Evolutionary conservation across 257 asterid species (phyloP), one percentile per base, ranked within the genome.

Genomic region (Prunella vulgaris): DNA sequence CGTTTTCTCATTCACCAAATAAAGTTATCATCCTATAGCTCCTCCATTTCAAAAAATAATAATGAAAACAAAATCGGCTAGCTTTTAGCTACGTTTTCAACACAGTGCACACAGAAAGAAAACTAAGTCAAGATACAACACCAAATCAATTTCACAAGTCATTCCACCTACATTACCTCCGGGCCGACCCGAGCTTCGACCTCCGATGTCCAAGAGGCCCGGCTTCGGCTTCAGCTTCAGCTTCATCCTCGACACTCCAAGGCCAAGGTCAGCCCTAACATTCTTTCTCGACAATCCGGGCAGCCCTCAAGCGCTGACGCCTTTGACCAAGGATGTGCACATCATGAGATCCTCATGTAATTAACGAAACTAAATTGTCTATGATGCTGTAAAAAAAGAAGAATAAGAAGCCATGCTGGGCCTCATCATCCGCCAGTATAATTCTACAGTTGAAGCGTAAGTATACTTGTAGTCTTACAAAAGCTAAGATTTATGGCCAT

Each of bases 401-500:
- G 59, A 65, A 64, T 40, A 64, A 49, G 28, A 66, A 65, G 48
- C 42, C 30, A 48, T 48, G 12, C 60, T 28, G 24, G 13, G 71
- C 71, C 60, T 52, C 44, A 46, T 49, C 46, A 49, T 21, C 60
- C 20, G 60, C 71, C 60, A 48, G 71, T 67, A 67, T 30, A 67
- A 53, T 67, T 42, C 64, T 67, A 53, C 64, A 67, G 48, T 67
- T 53, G 4, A 10, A 30, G 18, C n/a, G 53, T 67, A 51, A 6
- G 24, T 56, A 14, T 35, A 33, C 37, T 37, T 67, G 49, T 52
- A 51, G 52, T 32, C 30, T 28, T 30, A 24, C 61, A 52, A 51
- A 52, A 54, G 5, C 65, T 54, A 10, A n/a, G 42, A 28, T 25
- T 35, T 21, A 56, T 22, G 28, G 57, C 73, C 57, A 17, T 21